phyloP scores from a whole-genome alignment of 1,284 basidiomycete species.

The Cutaneotrichosporon cavernicola region DNA sequence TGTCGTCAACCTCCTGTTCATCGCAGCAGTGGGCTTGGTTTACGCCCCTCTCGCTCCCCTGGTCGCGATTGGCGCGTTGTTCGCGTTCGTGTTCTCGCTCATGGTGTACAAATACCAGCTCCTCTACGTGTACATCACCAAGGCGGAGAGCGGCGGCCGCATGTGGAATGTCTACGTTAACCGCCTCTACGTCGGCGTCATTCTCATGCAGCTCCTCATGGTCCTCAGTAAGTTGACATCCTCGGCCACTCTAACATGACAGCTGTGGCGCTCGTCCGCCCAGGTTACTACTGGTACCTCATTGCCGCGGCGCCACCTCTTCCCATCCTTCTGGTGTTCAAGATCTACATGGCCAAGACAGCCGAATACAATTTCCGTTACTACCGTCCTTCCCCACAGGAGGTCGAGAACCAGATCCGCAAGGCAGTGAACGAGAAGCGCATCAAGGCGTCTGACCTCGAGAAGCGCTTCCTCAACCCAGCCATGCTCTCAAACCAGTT shows the following conservation, averaged over 20 bases:
- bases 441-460: slow-evolving; percentile 53
- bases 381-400: slow-evolving; percentile 57
- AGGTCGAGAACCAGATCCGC: slow-evolving; percentile 46
- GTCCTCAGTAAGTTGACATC: slow-evolving; percentile 65
- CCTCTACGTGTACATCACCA: slow-evolving; percentile 85
- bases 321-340: slow-evolving; percentile 72
- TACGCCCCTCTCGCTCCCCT: slow-evolving; percentile 90
- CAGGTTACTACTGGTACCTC: slow-evolving; percentile 60
- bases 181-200: slow-evolving; percentile 68
- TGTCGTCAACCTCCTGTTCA: slow-evolving; percentile 65
- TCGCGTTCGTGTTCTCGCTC: slow-evolving; percentile 71
- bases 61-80: slow-evolving; percentile 62
- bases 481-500: slow-evolving; percentile 53
- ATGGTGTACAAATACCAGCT: slow-evolving; percentile 79
- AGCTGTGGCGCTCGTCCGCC: slow-evolving; percentile 81
- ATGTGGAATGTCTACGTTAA: slow-evolving; percentile 91
- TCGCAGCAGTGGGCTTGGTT: slow-evolving; percentile 79
- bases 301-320: slow-evolving; percentile 66
- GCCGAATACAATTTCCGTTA: slow-evolving; percentile 73
- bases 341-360: slow-evolving; percentile 69
- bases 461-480: slow-evolving; percentile 57
- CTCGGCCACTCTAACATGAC: neutral
- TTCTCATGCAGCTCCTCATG: slow-evolving; percentile 84
- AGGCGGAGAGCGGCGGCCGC: slow-evolving; percentile 86
- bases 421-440: slow-evolving; percentile 42